Conservation (phyloP, 345 rosid species). For the Brassica nigra region DNA sequence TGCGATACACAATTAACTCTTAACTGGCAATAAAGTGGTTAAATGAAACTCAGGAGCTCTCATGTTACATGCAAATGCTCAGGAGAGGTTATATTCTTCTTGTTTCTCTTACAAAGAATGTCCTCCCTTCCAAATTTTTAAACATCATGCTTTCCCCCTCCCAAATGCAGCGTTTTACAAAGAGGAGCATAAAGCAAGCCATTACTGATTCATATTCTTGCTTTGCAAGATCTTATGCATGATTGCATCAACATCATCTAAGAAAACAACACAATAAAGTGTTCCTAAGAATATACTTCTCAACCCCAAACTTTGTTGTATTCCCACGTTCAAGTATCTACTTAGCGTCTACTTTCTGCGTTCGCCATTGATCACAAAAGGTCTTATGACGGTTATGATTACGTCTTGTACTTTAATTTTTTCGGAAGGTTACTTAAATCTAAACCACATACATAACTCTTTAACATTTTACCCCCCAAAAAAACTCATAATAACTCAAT, state of each 20-base stretch:
- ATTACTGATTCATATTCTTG: conserved; percentile 22
- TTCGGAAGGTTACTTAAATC: conserved; percentile 25
- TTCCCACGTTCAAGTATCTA: too few species aligned
- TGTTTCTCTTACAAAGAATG: background rate
- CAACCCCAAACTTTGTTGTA: too few species aligned
- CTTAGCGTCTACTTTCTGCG: too few species aligned
- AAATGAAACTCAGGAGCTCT: too few species aligned
- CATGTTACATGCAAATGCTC: too few species aligned
- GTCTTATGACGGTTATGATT: conserved; percentile 50
- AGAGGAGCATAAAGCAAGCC: too few species aligned
- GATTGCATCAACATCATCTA: conserved; percentile 27
- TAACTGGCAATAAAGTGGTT: too few species aligned
- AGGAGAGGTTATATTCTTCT: too few species aligned
- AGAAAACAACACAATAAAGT: too few species aligned
- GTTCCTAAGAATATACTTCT: too few species aligned
- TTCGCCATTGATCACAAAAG: conserved; percentile 17
- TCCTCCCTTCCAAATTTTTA: background rate
- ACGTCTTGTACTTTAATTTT: conserved; percentile 56
- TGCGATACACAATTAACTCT: too few species aligned
- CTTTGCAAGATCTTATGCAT: conserved; percentile 63
- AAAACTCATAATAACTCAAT: background rate
- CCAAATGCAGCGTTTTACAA: background rate
- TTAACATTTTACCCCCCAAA: too few species aligned
- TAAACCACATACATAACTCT: conserved; percentile 1
- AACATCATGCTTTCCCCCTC: background rate